Base-by-base conservation (phyloP, 371 early-diverging fungal species). In the Cokeromyces recurvatus region DNA sequence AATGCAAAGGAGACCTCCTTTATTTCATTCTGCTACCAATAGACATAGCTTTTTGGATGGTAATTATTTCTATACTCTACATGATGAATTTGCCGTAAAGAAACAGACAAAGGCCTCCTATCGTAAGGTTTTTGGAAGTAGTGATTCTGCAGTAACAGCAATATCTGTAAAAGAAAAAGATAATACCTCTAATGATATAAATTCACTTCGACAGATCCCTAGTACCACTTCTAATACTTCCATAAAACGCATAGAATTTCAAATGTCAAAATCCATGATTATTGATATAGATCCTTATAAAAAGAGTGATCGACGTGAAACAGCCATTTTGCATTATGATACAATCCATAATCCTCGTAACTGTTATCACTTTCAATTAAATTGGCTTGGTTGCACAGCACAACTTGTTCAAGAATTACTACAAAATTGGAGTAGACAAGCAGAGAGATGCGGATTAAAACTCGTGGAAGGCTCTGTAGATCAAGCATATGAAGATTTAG, bases 311-410 rank as follows among this genome's bases (percentile, higher is more conserved):
- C 77, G 95, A 2, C 78, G 78, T 19, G 96, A 98, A 62, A 79
- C 81, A 2, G 95, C 93, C 1, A 68, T 87, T 32, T 66, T 98
- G 25, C 95, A 97, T 55, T 88, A 91, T 55, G 96, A 97, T 59
- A 84, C 91, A 0, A 71, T 89, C 9, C 92, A 96, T 66, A 94
- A 94, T 52, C 81, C 92, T 19, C 68, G 72, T 22, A 84, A 85
- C 43, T 91, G 91, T 64, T 97, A 89, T 53, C 97, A 97, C 48
- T 86, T 97, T 43, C 91, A 94, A 55, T 60, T 98, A 19, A 89
- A 94, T 62, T 98, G 98, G 98, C 71, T 97, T 6, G 91, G 90
- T 21, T 97, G 97, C 61, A 93, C 94, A 1, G 88, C 94, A 4
- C 77, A 89, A 22, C 65, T 94, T 16, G 83, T 98, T 15, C 92